Evolutionary conservation across 345 rosid species (phyloP).

Genomic region (Salix caprea): DNA sequence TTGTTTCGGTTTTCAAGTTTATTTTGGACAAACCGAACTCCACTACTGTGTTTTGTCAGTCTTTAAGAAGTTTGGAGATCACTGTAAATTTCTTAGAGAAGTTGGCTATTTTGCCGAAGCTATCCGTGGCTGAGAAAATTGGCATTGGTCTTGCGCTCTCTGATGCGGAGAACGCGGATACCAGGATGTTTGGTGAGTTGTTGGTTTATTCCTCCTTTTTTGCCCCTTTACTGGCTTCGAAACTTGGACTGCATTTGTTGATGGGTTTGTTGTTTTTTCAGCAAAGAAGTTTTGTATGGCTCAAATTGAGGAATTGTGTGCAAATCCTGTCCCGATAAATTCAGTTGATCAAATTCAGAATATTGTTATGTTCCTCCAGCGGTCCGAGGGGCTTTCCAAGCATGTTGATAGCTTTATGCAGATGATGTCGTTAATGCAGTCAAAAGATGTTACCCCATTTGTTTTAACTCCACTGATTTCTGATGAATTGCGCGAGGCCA

Average conservation of each 20-base stretch:
- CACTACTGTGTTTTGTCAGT: conserved; percentile 54
- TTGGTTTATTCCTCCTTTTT: background rate
- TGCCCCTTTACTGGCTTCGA: background rate
- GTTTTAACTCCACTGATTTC: conserved; percentile 61
- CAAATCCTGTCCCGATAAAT: conserved; percentile 42
- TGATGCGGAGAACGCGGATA: conserved; percentile 50
- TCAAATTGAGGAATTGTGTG: conserved; percentile 54
- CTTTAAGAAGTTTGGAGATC: conserved; percentile 43
- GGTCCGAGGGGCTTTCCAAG: conserved; percentile 61
- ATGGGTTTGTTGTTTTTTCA: conserved; percentile 13
- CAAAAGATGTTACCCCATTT: conserved; percentile 43
- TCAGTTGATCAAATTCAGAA: conserved; percentile 71
- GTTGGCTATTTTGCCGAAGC: conserved; percentile 38
- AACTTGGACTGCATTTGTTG: background rate
- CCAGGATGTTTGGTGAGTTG: conserved; percentile 49
- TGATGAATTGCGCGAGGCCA: conserved; percentile 46
- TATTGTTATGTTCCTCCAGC: conserved; percentile 66
- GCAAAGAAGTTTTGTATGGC: conserved; percentile 70
- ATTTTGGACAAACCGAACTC: conserved; percentile 55
- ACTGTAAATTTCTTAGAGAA: conserved; percentile 43
- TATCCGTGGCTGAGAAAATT: conserved; percentile 66
- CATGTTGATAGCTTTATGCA: conserved; percentile 68
- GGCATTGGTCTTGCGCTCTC: conserved; percentile 66
- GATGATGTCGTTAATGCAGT: conserved; percentile 56
- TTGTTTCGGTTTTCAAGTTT: conserved; percentile 49